A percentile compares a stretch with the other conserved stretches of the same genome.
phyloP scores from a whole-genome alignment of 2,329 filamentous ascomycete genomes.

The Botrytis squamosa region DNA sequence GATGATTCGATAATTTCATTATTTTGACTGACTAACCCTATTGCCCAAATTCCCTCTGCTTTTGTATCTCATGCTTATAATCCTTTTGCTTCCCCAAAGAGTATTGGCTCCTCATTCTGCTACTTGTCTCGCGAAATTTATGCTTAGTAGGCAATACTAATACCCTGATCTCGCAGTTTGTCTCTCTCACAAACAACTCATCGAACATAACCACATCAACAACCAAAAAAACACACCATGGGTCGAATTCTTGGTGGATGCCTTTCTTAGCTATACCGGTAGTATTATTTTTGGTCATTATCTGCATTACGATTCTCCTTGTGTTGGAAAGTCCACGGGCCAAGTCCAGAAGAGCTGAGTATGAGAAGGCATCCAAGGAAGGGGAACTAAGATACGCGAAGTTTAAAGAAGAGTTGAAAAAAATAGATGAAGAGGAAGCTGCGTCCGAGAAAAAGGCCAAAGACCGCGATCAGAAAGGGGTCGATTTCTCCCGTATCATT shows the following conservation, averaged over 20 bases:
- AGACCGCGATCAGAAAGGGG: rapidly evolving
- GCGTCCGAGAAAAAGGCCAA: not conserved
- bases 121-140: not conserved
- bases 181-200: not conserved
- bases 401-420: not conserved
- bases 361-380: not conserved
- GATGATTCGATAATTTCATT: not conserved
- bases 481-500: not conserved
- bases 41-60: not conserved
- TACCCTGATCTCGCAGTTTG: not conserved
- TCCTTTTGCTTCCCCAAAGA: not conserved
- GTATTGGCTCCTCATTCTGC: not conserved
- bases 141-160: not conserved
- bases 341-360: not conserved
- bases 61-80: not conserved
- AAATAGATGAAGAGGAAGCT: not conserved
- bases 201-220: not conserved
- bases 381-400: not conserved
- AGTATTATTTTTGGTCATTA: not conserved
- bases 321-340: not conserved
- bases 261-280: not conserved
- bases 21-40: not conserved
- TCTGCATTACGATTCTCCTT: not conserved
- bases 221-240: not conserved
- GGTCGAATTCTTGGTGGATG: not conserved